Base-by-base conservation (phyloP, 2,329 filamentous ascomycete species). In the Fusarium protoensiforme region DNA sequence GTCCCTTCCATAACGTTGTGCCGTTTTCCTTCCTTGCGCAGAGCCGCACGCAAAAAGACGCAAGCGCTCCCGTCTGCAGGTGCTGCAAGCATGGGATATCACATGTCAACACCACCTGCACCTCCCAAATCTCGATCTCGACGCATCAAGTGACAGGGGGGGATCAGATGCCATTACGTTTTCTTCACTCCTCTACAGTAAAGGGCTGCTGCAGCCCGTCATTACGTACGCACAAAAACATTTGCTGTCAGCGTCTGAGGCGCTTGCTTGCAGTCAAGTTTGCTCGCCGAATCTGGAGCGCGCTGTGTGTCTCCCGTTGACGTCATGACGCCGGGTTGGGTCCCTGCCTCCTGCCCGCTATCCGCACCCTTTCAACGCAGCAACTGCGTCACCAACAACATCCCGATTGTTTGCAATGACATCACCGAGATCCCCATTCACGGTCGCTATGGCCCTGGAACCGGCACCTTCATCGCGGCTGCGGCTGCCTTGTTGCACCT, bases 341-440 rank as follows among this genome's bases (percentile, higher is more conserved):
- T 20, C 46, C 43, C 64, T 46, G 36, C 64, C 60, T 53, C 48
- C 20, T 64, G 27, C 57, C 57, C 65, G 11, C 62, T 41, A 57
- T n/a, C 35, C 24, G 36, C 22, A 43, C 14, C 48, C 59, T 56
- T 58, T 43, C 51, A 31, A 46, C 46, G 24, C n/a, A 33, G 53
- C 63, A 38, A 33, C 46, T 58, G 71, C 61, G 68, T 74, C 72
- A 68, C 62, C 69, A 31, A 20, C n/a, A n/a, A 38, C 59, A 46
- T 65, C 38, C 57, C 29, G 39, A 65, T 68, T 24, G 62, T 53
- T 61, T 53, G 51, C 20, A 22, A 77, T 77, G 75, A 77, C 75
- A 77, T 77, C 75, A 77, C 66, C 61, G 6, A 35, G 13, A 11
- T 61, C 51, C 41, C 41, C 20, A 38, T 57, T 46, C n/a, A 31